These are phyloP conservation scores for Chalaropsis ovoidea DNA, from an alignment of 2,329 filamentous ascomycete genomes.

Conservation along the genomic window DNA sequence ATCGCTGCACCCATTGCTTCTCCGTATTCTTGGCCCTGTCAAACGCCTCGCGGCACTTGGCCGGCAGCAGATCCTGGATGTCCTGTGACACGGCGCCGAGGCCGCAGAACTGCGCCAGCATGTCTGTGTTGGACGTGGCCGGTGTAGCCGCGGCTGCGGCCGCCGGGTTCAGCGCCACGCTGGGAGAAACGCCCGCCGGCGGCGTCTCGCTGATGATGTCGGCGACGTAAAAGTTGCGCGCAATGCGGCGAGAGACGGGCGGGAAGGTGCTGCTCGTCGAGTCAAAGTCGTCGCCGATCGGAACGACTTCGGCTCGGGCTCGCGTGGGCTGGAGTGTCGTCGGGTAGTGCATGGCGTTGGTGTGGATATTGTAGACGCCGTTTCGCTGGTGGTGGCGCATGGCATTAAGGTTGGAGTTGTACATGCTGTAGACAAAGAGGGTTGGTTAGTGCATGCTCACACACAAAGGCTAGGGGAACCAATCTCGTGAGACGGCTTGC, in stretches of 20 bases:
- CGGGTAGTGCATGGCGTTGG: constrained; percentile 82
- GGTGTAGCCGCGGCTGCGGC: constrained; percentile 28
- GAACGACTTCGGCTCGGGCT: constrained; percentile 57
- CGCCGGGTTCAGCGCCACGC: constrained; percentile 37
- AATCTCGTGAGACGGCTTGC: constrained; percentile 22
- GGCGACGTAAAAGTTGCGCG: constrained; percentile 48
- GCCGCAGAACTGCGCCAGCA: constrained; percentile 48
- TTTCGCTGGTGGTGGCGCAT: constrained; percentile 58
- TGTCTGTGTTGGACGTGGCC: constrained; percentile 32
- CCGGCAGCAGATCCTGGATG: constrained; percentile 54
- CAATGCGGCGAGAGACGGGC: constrained; percentile 40
- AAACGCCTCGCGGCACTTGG: constrained; percentile 63
- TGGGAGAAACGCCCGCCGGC: constrained; percentile 38
- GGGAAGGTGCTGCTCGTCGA: constrained; percentile 36
- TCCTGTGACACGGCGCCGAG: constrained; percentile 56
- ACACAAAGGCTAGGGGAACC: neutral
- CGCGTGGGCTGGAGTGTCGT: constrained; percentile 82
- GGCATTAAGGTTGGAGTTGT: constrained; percentile 65
- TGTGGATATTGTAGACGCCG: constrained; percentile 88
- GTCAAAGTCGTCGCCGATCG: constrained; percentile 32
- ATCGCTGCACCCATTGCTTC: constrained; percentile 60
- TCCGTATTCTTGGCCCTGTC: constrained; percentile 56
- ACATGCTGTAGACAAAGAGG: constrained; percentile 49
- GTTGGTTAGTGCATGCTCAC: neutral
- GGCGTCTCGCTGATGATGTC: constrained; percentile 47